Evolutionary conservation across 495 filamentous ascomycete genomes (phyloP), one percentile per base, ranked within the genome.

Genomic region (Podospora appendiculata): DNA sequence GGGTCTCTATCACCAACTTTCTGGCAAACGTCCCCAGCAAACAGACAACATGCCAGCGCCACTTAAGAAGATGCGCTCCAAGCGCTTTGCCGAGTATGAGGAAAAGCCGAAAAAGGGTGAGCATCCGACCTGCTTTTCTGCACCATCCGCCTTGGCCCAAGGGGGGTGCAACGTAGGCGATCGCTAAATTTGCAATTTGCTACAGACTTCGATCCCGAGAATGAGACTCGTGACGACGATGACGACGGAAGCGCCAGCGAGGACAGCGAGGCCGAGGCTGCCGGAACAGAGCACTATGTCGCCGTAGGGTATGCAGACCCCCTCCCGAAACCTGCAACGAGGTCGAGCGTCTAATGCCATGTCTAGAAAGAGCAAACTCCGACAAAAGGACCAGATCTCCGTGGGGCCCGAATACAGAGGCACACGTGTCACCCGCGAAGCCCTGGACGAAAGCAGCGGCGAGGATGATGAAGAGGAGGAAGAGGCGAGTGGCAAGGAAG

Each of bases 201-300:
- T 7, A 39, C 60, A 95, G 92, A 98, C 64, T 87, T 87, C 61
- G 92, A 98, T 64, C 89, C 89, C 1, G 92, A 97, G 73, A 84
- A 86, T 58, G 78, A 84, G 46, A 80, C 77, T 14, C 75, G 66
- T 34, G 72, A 70, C 9, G 75, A 62, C 11, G 56, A 66, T 47
- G 65, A 70, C 45, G 65, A 70, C 45, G 73, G 73, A 18, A 84
- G 78, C 57, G 80, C 77, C 32, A 80, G 78, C 16, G 83, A 82
- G 13, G 71, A 68, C 6, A 72, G 71, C 38, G 75, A 65, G 25
- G 66, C 83, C 58, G 76, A 77, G 11, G 68, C 67, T 61, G 77
- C 55, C 66, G 82, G 62, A 16, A 82, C 89, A 13, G 92, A 93
- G 55, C 92, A 98, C 60, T 98, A 98, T 64, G 77, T 84, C 19